phyloP scores from a whole-genome alignment of 768 basidiomycete species.

The Lanmaoa rubissima region DNA sequence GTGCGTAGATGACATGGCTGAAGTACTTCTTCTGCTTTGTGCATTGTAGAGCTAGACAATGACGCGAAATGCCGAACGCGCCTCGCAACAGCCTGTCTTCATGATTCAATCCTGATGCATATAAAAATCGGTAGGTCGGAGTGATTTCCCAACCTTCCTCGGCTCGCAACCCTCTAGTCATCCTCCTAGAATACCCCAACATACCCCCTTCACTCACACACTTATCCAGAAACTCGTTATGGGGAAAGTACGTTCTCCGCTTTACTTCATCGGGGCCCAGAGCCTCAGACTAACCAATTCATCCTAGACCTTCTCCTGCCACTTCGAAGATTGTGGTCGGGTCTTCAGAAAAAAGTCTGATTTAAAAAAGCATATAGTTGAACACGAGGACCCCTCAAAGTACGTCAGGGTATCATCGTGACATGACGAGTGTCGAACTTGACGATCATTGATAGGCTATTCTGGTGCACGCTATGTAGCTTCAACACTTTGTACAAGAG shows the following conservation, averaged over 20 bases:
- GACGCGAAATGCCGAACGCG: neutral
- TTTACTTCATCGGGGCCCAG: neutral
- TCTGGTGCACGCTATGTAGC: neutral
- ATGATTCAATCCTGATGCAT: neutral
- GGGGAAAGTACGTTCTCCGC: constrained; percentile 1
- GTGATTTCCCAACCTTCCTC: neutral
- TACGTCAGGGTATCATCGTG: neutral
- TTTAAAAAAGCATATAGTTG: neutral
- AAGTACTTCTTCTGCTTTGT: neutral
- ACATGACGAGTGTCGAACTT: neutral
- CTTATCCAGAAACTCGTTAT: neutral
- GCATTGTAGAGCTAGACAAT: neutral
- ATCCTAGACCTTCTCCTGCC: neutral
- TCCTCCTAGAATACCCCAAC: neutral
- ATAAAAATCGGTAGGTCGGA: neutral
- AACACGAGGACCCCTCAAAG: neutral
- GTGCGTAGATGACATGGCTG: neutral
- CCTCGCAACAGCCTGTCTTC: neutral
- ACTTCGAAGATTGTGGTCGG: neutral
- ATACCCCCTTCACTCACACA: neutral
- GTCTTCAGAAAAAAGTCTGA: neutral
- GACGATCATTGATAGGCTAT: neutral
- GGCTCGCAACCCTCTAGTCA: neutral
- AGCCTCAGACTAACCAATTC: neutral
- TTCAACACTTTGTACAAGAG: neutral